Conservation (phyloP, 768 basidiomycete genomes). For the Amanita polypyramis region DNA sequence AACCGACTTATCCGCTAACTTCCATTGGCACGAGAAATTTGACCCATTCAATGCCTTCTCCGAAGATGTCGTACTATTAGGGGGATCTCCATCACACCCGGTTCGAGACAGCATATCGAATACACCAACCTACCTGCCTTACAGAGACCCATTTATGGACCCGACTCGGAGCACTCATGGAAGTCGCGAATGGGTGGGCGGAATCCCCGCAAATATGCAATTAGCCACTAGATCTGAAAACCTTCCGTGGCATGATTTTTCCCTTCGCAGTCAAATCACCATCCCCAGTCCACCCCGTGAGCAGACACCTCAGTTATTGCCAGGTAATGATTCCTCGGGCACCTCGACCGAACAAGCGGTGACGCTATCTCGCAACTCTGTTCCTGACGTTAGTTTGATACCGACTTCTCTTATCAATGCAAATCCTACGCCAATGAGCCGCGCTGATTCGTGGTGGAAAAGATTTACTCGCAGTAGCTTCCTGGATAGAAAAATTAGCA, state of each 20-base stretch:
- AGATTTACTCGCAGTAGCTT: slow-evolving; percentile 60
- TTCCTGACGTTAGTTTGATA: slow-evolving; percentile 12
- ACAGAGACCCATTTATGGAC: not conserved
- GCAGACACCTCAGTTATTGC: slow-evolving; percentile 23
- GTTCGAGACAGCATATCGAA: not conserved
- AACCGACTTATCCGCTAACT: slow-evolving; percentile 16
- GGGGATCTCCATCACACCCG: not conserved
- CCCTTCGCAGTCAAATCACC: slow-evolving; percentile 12
- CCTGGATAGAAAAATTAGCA: slow-evolving; percentile 45
- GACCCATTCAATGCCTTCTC: slow-evolving; percentile 37
- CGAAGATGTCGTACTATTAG: slow-evolving; percentile 19
- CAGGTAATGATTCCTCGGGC: slow-evolving; percentile 16
- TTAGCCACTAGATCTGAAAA: not conserved
- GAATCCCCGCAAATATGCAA: not conserved
- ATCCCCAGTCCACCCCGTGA: slow-evolving; percentile 31
- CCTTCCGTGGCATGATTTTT: slow-evolving; percentile 6
- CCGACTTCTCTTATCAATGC: slow-evolving; percentile 33
- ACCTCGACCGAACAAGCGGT: slow-evolving; percentile 17
- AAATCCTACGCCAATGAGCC: slow-evolving; percentile 37
- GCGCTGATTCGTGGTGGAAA: slow-evolving; percentile 72
- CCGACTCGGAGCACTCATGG: not conserved
- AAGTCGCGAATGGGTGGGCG: not conserved
- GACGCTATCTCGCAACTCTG: slow-evolving; percentile 7
- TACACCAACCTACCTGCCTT: not conserved
- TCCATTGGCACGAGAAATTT: slow-evolving; percentile 33